Conservation (phyloP, 1,139 yeast species). For the Hansenula sp. region DNA sequence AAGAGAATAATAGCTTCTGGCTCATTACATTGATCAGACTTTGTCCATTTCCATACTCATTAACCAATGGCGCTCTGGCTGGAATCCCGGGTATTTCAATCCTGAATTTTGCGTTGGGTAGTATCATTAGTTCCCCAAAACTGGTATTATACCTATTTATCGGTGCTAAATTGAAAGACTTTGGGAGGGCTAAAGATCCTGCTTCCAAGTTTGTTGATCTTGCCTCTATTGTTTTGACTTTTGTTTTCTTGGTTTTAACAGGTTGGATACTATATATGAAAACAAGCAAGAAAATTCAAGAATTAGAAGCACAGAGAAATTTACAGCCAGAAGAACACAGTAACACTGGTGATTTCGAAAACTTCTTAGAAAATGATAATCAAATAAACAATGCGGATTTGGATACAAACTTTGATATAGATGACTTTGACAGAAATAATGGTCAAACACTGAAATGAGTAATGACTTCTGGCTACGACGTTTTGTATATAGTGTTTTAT, state of each 20-base stretch:
- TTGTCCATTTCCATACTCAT: conserved; percentile 90
- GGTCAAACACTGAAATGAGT: background rate
- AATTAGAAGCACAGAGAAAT: conserved; percentile 21
- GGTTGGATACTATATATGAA: conserved; percentile 70
- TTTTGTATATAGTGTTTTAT: background rate
- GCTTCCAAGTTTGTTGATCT: conserved; percentile 54
- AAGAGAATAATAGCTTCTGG: conserved; percentile 61
- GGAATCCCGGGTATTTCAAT: conserved; percentile 73
- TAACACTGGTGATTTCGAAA: conserved; percentile 3
- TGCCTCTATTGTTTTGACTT: background rate
- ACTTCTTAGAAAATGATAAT: conserved; percentile 6
- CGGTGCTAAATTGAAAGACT: conserved; percentile 69
- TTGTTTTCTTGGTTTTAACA: conserved; percentile 50
- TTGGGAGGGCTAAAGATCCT: conserved; percentile 58
- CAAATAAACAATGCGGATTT: background rate
- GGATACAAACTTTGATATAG: conserved; percentile 2
- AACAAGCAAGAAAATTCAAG: conserved; percentile 33
- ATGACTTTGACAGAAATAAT: background rate
- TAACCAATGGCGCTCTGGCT: conserved; percentile 89
- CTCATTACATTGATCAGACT: conserved; percentile 69
- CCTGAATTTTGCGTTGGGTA: conserved; percentile 63
- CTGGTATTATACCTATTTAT: conserved; percentile 71
- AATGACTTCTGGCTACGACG: background rate
- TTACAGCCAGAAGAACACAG: conserved; percentile 3
- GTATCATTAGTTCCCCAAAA: conserved; percentile 77